Evolutionary conservation across 306 rosid genomes (phyloP).

Genomic region (Trichosanthes truncata): DNA sequence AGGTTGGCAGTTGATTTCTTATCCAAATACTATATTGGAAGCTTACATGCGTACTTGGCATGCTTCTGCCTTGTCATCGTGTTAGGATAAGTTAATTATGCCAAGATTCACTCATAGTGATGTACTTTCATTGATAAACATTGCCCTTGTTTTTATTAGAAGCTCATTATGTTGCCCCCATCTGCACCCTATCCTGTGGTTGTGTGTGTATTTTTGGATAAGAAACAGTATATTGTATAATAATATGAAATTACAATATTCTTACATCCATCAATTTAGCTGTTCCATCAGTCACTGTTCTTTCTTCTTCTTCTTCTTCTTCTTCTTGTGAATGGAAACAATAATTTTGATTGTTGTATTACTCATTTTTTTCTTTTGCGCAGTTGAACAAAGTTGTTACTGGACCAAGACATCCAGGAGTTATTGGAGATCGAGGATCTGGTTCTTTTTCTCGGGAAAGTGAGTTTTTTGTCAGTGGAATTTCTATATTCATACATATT

Average conservation of each 20-base stretch:
- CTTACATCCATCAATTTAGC: neutral
- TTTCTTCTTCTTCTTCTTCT: neutral
- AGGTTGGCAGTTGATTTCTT: neutral
- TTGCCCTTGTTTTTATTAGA: neutral
- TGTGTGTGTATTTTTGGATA: neutral
- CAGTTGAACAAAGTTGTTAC: slow-evolving; percentile 89
- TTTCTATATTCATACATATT: neutral
- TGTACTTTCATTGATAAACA: neutral
- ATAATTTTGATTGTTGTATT: neutral
- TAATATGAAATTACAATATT: neutral
- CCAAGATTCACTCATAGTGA: neutral
- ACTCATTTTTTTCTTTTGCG: slow-evolving; percentile 3
- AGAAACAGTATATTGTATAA: neutral
- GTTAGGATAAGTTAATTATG: neutral
- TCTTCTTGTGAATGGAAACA: neutral
- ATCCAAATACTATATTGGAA: neutral
- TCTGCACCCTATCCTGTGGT: neutral
- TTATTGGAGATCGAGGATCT: slow-evolving; percentile 92
- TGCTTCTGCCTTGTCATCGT: neutral
- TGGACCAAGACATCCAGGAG: slow-evolving; percentile 89
- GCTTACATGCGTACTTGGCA: neutral
- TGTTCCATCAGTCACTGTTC: neutral
- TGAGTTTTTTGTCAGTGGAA: slow-evolving; percentile 29
- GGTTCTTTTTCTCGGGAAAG: slow-evolving; percentile 81
- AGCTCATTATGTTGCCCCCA: neutral